These are phyloP conservation scores for Ganoderma sinense DNA, from an alignment of 1,284 basidiomycete genomes.

Conservation along the genomic window DNA sequence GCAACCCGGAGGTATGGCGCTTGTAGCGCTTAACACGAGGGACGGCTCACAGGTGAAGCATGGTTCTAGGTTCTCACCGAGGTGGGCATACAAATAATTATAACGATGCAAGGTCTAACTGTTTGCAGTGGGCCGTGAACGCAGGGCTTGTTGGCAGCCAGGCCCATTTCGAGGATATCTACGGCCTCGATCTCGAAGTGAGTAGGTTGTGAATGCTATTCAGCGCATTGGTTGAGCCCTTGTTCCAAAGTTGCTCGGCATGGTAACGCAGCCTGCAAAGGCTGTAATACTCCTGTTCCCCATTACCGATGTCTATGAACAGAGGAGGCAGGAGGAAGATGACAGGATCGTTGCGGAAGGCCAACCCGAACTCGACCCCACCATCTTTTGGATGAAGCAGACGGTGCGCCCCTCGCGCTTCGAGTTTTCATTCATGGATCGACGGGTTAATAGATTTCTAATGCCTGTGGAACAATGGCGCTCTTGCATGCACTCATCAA, in stretches of 20 bases:
- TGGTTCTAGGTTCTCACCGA: constrained; percentile 24
- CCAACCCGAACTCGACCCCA: constrained; percentile 62
- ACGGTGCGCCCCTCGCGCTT: constrained; percentile 56
- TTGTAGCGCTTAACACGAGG: neutral
- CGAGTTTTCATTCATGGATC: neutral
- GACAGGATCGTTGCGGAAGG: constrained; percentile 52
- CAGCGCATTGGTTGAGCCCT: neutral
- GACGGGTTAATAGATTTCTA: constrained; percentile 65
- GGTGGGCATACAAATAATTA: neutral
- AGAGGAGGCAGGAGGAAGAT: constrained; percentile 66
- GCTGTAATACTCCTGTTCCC: constrained; percentile 89
- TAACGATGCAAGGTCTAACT: neutral
- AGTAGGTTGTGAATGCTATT: constrained; percentile 16
- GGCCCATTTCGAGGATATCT: constrained; percentile 81
- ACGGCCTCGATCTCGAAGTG: constrained; percentile 81
- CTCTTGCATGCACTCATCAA: constrained; percentile 84
- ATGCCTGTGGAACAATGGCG: constrained; percentile 92
- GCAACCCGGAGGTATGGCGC: constrained; percentile 26
- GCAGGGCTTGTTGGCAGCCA: constrained; percentile 71
- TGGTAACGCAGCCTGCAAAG: constrained; percentile 77
- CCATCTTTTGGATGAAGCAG: constrained; percentile 80
- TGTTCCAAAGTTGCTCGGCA: constrained; percentile 61
- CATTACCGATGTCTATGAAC: constrained; percentile 58
- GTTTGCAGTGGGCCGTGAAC: constrained; percentile 74
- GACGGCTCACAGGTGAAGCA: neutral